A percentile compares a stretch with the other conserved stretches of the same genome.
These are phyloP conservation scores for Macaranga tanarius DNA, from an alignment of 441 rosid genomes.

Conservation along the genomic window DNA sequence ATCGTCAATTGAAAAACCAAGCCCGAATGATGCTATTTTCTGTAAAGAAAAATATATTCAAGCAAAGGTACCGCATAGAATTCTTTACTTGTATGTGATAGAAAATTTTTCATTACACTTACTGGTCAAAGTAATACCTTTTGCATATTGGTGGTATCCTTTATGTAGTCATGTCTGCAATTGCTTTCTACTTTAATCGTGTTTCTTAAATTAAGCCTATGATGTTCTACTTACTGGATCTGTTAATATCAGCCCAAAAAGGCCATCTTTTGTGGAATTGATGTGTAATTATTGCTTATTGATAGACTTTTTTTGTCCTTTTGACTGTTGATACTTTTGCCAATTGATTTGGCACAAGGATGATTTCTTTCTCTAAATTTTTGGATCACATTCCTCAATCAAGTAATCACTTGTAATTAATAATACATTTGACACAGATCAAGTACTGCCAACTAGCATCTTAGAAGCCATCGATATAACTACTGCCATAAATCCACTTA, in stretches of 20 bases:
- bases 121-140: background rate
- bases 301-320: background rate
- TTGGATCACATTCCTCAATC: background rate
- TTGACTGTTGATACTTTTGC: background rate
- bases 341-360: background rate
- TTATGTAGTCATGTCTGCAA: background rate
- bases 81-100: background rate
- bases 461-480: background rate
- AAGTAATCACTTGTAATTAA: background rate
- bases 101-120: background rate
- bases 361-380: no score
- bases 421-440: no score
- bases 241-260: background rate
- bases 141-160: background rate
- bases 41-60: constrained; percentile 76
- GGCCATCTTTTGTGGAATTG: background rate
- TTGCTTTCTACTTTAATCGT: background rate
- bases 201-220: background rate
- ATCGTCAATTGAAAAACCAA: constrained; percentile 58
- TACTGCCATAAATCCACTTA: background rate
- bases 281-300: background rate
- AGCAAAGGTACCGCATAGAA: constrained; percentile 60
- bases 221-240: background rate
- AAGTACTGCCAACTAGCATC: background rate
- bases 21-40: constrained; percentile 48